These are phyloP conservation scores for Amborella trichopoda DNA, from an alignment of 164 flowering plant genomes.

Conservation along the genomic window DNA sequence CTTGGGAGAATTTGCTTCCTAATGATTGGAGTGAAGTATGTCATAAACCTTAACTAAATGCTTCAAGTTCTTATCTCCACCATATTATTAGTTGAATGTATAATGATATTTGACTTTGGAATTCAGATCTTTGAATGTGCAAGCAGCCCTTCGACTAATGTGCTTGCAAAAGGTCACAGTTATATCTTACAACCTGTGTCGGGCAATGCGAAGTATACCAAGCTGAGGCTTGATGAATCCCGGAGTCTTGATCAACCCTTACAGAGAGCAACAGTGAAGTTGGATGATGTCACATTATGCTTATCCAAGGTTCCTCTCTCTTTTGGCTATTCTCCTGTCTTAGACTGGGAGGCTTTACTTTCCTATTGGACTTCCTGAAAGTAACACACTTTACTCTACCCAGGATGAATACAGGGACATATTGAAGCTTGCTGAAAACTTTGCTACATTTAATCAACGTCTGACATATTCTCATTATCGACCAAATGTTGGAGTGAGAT, in stretches of 20 bases:
- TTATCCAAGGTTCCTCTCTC: constrained; percentile 58
- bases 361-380: neutral
- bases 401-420: constrained; percentile 88
- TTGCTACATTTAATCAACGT: constrained; percentile 80
- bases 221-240: constrained; percentile 38
- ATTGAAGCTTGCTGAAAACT: constrained; percentile 79
- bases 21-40: constrained; percentile 88
- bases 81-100: too few relatives aligned
- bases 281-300: constrained; percentile 94
- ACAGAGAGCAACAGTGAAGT: constrained; percentile 67
- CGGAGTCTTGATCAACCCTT: constrained; percentile 36
- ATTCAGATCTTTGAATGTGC: constrained; percentile 74
- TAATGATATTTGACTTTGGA: too few relatives aligned
- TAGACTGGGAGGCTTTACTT: too few relatives aligned
- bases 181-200: constrained; percentile 87
- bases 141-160: constrained; percentile 29
- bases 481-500: constrained; percentile 63
- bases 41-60: neutral
- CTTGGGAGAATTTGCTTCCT: constrained; percentile 87
- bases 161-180: constrained; percentile 28
- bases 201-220: constrained; percentile 83
- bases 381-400: constrained; percentile 4
- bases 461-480: constrained; percentile 83
- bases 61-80: too few relatives aligned
- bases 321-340: neutral